Evolutionary conservation across 1,139 yeast species (phyloP), one percentile per base, ranked within the genome.

Genomic region (Candida frijolesensis): DNA sequence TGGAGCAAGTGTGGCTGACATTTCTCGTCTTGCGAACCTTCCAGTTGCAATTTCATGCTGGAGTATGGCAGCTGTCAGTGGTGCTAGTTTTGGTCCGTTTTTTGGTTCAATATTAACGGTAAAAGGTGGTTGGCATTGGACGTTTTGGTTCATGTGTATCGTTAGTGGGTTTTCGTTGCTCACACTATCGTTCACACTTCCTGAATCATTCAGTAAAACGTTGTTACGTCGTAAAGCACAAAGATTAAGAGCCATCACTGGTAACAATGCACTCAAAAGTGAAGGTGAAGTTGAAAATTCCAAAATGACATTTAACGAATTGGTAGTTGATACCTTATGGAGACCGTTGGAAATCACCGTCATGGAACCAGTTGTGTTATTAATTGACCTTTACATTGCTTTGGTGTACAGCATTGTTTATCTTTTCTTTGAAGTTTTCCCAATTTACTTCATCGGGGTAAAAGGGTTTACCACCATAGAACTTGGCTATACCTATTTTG

Each of bases 371-470:
- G 73, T 77, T 46, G 74, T 76, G 51, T 50, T 84, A 62, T 57
- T 75, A 63, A 68, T 78, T 58, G 67, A 83, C 57, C 32, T 79
- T 18, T 83, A 84, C 62, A 67, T 79, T 56, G 77, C 85, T 2
- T 65, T 84, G 59, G 71, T 79, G 16, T 84, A 83, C 63, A 76
- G 84, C 30, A 65, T 80, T 33, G 62, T 80, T 61, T 84, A 83
- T 60, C 67, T 83, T 46, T 83, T 80, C 74, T 81, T 84, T 57
- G 88, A 84, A 62, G 84, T 83, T 0, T 79, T 80, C 63, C 88
- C 89, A 8, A 71, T 83, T 47, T 82, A 81, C 1, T 83, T 78
- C 55, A 50, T 57, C 9, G 79, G 70, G 4, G 60, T 71, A 34
- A 71, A 79, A 56, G 61, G 71, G 46, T 83, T 84, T 63, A 76